phyloP scores from a whole-genome alignment of 1,139 yeast species.

The Sugiyamaella sp. region DNA sequence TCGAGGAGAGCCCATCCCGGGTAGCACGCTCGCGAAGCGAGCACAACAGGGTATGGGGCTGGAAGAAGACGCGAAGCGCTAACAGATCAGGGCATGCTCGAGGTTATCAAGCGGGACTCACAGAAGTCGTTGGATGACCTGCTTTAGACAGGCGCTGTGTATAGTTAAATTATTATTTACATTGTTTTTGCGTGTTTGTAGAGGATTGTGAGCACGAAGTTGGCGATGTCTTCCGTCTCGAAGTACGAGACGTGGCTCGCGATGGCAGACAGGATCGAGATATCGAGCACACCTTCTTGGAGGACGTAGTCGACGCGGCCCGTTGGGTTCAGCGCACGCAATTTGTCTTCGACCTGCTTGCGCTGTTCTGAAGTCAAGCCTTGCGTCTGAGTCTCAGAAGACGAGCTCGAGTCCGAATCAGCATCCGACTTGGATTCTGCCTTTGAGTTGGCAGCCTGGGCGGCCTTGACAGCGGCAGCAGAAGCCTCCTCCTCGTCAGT shows the following conservation, averaged over 20 bases:
- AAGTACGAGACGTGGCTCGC: conserved; percentile 89
- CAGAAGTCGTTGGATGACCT: conserved; percentile 39
- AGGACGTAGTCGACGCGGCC: conserved; percentile 84
- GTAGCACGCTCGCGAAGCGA: no score
- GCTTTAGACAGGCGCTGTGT: conserved; percentile 5
- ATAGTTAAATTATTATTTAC: conserved; percentile 15
- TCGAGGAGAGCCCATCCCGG: no score
- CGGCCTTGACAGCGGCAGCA: conserved; percentile 8
- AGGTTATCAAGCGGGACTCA: conserved; percentile 80
- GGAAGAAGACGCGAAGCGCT: background rate
- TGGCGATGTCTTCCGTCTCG: conserved; percentile 84
- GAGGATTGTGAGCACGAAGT: conserved; percentile 56
- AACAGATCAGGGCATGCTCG: conserved; percentile 69
- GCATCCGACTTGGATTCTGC: background rate
- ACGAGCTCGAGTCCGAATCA: background rate
- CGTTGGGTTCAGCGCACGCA: conserved; percentile 51
- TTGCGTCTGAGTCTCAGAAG: conserved; percentile 7
- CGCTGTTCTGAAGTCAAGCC: conserved; percentile 24
- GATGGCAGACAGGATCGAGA: conserved; percentile 75
- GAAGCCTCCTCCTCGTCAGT: conserved; percentile 14
- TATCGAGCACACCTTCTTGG: conserved; percentile 79
- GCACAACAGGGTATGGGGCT: background rate
- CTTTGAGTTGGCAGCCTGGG: background rate
- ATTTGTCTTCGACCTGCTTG: conserved; percentile 35
- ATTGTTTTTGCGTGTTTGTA: conserved; percentile 8